Evolutionary conservation across 176 grass and related monocot species (phyloP).

Genomic region (Pontederia paniculata): DNA sequence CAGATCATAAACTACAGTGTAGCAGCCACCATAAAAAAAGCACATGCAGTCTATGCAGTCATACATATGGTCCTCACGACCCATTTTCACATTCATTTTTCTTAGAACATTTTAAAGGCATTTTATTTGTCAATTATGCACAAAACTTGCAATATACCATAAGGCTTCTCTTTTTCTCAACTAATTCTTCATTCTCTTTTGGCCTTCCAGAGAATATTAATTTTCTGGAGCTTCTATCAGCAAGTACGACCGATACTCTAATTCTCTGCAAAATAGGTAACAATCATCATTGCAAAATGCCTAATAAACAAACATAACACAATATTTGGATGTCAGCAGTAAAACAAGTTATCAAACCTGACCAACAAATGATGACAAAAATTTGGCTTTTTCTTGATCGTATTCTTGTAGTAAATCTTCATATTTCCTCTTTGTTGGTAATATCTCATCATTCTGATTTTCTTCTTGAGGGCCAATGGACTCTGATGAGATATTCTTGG

Average conservation of each 20-base stretch:
- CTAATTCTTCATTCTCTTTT: constrained; percentile 61
- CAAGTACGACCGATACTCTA: constrained; percentile 54
- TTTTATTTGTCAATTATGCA: neutral
- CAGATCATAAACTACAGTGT: too few relatives aligned
- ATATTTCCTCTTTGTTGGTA: constrained; percentile 44
- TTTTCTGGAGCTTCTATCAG: constrained; percentile 60
- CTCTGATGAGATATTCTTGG: constrained; percentile 29
- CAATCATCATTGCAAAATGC: constrained; percentile 4
- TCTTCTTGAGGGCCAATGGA: constrained; percentile 28
- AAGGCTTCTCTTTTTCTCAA: constrained; percentile 83
- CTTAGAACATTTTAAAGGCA: too few relatives aligned
- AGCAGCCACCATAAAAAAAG: too few relatives aligned
- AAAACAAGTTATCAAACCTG: constrained; percentile 52
- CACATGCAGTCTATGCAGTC: too few relatives aligned
- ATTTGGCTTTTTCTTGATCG: constrained; percentile 69
- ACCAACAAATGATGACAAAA: constrained; percentile 93
- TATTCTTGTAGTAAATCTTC: constrained; percentile 64
- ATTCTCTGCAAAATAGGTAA: constrained; percentile 51
- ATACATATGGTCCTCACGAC: too few relatives aligned
- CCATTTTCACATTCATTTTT: too few relatives aligned
- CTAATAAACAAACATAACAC: constrained; percentile 10
- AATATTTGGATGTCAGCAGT: constrained; percentile 1
- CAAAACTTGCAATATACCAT: constrained; percentile 41
- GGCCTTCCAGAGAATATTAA: constrained; percentile 70
- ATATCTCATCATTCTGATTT: constrained; percentile 31